Evolutionary conservation across 192 early-diverging fungal genomes (phyloP), one percentile per base, ranked within the genome.

Genomic region (Podochytrium sp.): DNA sequence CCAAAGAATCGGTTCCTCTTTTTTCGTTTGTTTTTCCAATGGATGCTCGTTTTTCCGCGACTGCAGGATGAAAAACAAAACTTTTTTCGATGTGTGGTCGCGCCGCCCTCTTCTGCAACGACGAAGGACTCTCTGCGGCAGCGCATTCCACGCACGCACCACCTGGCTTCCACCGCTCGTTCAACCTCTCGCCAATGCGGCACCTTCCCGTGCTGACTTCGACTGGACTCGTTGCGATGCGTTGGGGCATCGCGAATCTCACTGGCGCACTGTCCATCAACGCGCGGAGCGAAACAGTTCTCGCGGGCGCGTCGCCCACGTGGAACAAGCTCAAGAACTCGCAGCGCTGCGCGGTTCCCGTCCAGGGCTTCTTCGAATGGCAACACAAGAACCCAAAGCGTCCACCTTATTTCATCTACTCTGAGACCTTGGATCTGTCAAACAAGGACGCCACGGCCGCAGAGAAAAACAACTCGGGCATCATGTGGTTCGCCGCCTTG

Each of bases 351-450:
- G 72, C 79, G 18, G 76, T 84, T 2, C 69, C 78, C 20, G 74
- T 73, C 30, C 75, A 85, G 56, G 84, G 82, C 4, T 84, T 77
- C 63, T 84, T 76, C 59, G 83, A 84, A 40, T 84, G 83, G 83
- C 30, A 58, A 27, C 58, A 79, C 33, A 74, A 69, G 65, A 61
- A 52, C 1, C 58, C 35, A 20, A 67, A 79, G 7, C 39, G 65
- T 2, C 49, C 59, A 35, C 79, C 82, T 10, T 76, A 70, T 56
- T 79, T 67, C 57, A 70, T 84, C 52, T 23, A 72, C 33, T 25
- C 41, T 18, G 23, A 14, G 10, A 27, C 56, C 55, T 50, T 71
- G 16, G 32, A 66, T 12, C 12, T 12, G n/a, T 18, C 10, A 18
- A 10, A 18, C 25, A 50, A 43, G 23, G 47, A 66, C n/a, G 20